Percentiles rank a stretch among this genome's conserved stretches.
These are phyloP conservation scores for Kentomonas sorsogonicus DNA, from an alignment of 208 protist species.

Conservation along the genomic window DNA sequence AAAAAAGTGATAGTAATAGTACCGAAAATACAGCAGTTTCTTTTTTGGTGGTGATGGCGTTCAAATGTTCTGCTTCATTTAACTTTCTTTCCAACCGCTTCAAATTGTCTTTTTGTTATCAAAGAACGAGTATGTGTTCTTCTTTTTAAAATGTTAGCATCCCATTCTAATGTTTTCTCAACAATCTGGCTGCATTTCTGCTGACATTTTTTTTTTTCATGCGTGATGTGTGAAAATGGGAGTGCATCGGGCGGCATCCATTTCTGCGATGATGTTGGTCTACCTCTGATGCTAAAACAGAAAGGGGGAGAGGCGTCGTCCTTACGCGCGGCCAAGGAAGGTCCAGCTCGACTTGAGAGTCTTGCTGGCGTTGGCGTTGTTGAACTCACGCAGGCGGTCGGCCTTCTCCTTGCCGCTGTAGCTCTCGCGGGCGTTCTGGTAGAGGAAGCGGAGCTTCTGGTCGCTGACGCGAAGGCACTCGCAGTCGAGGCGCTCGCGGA, in stretches of 20 bases:
- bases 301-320: no score
- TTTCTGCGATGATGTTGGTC: no score
- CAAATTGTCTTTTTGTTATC: no score
- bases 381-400: constrained; percentile 50
- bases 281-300: no score
- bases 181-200: no score
- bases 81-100: neutral
- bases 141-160: neutral
- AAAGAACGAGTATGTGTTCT: neutral
- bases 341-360: no score
- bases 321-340: no score
- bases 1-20: constrained; percentile 6
- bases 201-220: no score
- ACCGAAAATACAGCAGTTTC: constrained; percentile 5
- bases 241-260: no score
- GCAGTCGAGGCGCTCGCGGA: constrained; percentile 55
- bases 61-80: constrained; percentile 1
- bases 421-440: constrained; percentile 66
- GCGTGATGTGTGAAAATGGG: no score
- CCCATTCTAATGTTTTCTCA: neutral
- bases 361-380: constrained; percentile 21
- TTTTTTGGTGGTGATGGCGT: neutral
- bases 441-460: constrained; percentile 68
- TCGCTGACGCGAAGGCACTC: constrained; percentile 32
- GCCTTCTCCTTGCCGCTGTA: constrained; percentile 60